Evolutionary conservation across 2,329 filamentous ascomycete genomes (phyloP), one percentile per base, ranked within the genome.

Genomic region (Raffaelea ambrosiae): DNA sequence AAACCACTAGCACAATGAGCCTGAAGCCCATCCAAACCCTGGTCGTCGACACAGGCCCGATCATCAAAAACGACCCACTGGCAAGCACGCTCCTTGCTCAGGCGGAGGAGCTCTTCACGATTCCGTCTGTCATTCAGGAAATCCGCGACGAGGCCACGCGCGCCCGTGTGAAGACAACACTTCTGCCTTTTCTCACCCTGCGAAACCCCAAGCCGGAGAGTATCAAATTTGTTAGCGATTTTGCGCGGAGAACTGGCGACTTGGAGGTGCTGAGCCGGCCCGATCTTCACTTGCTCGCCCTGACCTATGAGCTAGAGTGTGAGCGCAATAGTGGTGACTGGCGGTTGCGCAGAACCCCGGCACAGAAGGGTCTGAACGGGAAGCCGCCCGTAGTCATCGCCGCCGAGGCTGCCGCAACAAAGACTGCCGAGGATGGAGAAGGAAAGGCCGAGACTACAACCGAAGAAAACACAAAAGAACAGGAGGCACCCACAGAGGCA

Each of bases 291-390:
- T 77, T 98, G 38, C 71, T 97, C 59, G 93, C 91, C 9, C 71
- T 98, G 48, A 86, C 88, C 1, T 97, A 97, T 63, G 93, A 98
- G 63, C 63, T 97, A n/a, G 91, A 97, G 59, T 86, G 87, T 58
- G 90, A 97, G 70, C 74, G 83, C 50, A 94, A 95, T 62, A 81
- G 83, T n/a, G 90, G 90, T 2, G 83, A 95, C 62, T 95, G 88
- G 85, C 78, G 90, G 51, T 60, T 96, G 63, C 76, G 90, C 52
- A 86, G 77, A 49, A 76, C 78, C 3, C 91, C 91, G 0, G 85
- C 83, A 1, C 89, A 95, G 63, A 90, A 89, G 64, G 65, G 76
- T 1, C 61, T 90, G 48, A 91, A 91, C 61, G 86, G 86, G 3
- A 76, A 74, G 55, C 77, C 82, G 9, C 79, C 81, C 1, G 63